phyloP scores from a whole-genome alignment of 2,329 filamentous ascomycete species.

The Ophiostoma sp. region DNA sequence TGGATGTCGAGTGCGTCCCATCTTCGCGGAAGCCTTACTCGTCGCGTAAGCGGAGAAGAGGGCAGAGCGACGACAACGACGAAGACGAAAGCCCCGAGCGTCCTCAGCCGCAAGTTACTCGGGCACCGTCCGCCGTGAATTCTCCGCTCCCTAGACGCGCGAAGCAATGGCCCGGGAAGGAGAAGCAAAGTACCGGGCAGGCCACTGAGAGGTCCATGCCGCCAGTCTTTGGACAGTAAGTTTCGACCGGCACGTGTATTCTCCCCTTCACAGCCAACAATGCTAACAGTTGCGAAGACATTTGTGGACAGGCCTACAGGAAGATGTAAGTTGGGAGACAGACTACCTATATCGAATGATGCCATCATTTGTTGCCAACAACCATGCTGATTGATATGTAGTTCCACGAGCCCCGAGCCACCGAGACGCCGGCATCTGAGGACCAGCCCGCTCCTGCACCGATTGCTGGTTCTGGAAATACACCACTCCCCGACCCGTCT shows the following conservation, averaged over 20 bases:
- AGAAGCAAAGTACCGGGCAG: neutral
- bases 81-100: neutral
- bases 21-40: constrained; percentile 42
- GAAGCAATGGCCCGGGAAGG: neutral
- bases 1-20: constrained; percentile 39
- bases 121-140: neutral
- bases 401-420: constrained; percentile 30
- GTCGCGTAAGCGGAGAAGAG: constrained; percentile 47
- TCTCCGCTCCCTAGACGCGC: neutral
- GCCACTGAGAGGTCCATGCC: neutral
- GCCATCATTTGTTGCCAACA: too few species aligned
- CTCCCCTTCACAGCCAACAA: constrained; percentile 30
- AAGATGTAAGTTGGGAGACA: constrained; percentile 26
- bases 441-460: constrained; percentile 33
- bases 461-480: constrained; percentile 40
- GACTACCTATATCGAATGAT: neutral
- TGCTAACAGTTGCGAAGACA: constrained; percentile 25
- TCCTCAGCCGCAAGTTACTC: neutral
- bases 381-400: constrained; percentile 12
- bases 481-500: constrained; percentile 48
- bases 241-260: neutral
- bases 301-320: constrained; percentile 32
- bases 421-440: constrained; percentile 28
- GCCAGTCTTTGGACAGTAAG: constrained; percentile 24
- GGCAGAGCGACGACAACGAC: neutral